Base-by-base conservation (phyloP, 2,329 filamentous ascomycete species). In the Boeremia lycopersici region DNA sequence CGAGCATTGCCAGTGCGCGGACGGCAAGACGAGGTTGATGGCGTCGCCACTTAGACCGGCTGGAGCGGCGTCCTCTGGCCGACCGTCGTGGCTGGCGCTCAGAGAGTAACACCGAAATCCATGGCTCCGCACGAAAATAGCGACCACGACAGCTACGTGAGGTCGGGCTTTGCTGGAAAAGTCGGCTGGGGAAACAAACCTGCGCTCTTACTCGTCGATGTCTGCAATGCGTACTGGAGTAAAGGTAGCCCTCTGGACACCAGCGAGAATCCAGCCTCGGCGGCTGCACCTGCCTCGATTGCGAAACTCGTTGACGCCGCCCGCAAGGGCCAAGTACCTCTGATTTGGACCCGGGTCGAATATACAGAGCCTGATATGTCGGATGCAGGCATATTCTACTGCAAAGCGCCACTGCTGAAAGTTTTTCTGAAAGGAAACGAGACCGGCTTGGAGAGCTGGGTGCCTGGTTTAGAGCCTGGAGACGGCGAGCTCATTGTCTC, bases 201-300 rank as follows among this genome's bases (percentile, higher is more conserved):
- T 4, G 79, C 75, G 19, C 70, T 81, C 2, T 63, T 81, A 42
- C 62, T 81, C 23, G 74, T 81, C 64, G 79, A 81, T 60, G 77
- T 81, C 35, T 81, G 78, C 65, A 77, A 73, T 33, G 78, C 77
- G 12, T 80, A 81, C 64, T 81, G 77, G 76, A 72, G 69, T 4
- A 60, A 70, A 25, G 72, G 69, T 2, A 80, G 77, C 33, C 77
- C 77, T 2, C 68, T 81, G n/a, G 72, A 76, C 45, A 72, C 74
- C 19, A 67, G 67, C n/a, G 64, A 65, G 5, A 73, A 80, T 61
- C 68, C 74, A 13, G 69, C 71, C 12, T 72, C 72, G 17, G 70
- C 66, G 9, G 57, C 64, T 8, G 71, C 71, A 25, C 77, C 77
- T 2, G 72, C 68, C 6, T 71, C 70, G 4, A 80, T 80, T 64